Evolutionary conservation across 495 filamentous ascomycete genomes (phyloP).

Genomic region (Aspergillus panamensis): DNA sequence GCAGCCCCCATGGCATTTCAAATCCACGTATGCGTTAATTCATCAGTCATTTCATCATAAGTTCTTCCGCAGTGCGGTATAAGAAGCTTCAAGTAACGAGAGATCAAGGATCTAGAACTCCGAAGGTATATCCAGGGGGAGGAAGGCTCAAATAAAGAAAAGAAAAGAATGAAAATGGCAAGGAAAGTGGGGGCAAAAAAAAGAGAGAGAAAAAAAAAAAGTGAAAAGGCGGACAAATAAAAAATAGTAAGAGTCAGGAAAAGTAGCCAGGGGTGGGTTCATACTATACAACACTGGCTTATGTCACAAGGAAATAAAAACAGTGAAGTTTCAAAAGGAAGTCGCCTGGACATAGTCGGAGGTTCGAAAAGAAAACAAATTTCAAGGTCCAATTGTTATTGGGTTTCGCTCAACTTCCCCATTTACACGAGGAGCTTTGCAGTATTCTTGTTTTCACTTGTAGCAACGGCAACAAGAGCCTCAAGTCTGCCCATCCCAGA

Average conservation of each 20-base stretch:
- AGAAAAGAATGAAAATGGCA: conserved; percentile 1
- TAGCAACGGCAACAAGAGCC: conserved; percentile 84
- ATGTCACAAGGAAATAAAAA: conserved; percentile 11
- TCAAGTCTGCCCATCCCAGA: conserved; percentile 70
- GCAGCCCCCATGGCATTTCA: conserved; percentile 21
- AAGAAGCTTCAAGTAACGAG: conserved; percentile 19
- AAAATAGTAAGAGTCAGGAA: conserved; percentile 1
- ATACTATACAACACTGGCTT: conserved; percentile 20
- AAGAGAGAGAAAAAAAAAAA: conserved; percentile 3
- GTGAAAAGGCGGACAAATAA: conserved; percentile 7
- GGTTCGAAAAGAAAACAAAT: background rate
- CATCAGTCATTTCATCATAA: conserved; percentile 43
- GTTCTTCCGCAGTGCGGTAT: conserved; percentile 18
- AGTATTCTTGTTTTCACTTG: conserved; percentile 68
- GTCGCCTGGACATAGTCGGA: background rate
- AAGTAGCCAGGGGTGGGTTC: conserved; percentile 4
- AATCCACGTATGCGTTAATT: conserved; percentile 36
- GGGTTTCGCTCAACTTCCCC: background rate
- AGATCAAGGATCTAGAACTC: conserved; percentile 23
- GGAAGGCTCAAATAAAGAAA: background rate
- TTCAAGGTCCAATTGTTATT: background rate
- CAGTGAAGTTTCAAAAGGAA: conserved; percentile 2
- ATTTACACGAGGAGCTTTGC: conserved; percentile 40
- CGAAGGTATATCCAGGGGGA: conserved; percentile 15
- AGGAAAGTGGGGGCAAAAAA: background rate